A percentile compares a stretch with the other conserved stretches of the same genome.
phyloP scores from a whole-genome alignment of 129 eudicot species.

The Lonicera japonica region DNA sequence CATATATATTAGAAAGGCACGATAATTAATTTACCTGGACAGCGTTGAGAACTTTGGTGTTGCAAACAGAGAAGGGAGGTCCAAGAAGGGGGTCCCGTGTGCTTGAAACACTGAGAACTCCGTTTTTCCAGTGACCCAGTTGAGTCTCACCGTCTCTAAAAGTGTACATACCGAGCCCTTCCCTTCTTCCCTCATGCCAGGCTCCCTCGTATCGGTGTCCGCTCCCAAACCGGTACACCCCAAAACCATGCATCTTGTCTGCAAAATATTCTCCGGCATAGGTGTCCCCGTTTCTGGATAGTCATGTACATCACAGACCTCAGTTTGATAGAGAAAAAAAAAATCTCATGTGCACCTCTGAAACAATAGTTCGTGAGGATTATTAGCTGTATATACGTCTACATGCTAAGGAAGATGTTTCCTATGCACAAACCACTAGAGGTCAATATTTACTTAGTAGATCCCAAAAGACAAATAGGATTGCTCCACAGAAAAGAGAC shows the following conservation, averaged over 20 bases:
- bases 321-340: not conserved
- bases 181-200: conserved; percentile 88
- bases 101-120: conserved; percentile 43
- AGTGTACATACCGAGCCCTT: conserved; percentile 77
- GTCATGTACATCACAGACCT: conserved; percentile 8
- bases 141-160: conserved; percentile 72
- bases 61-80: conserved; percentile 11
- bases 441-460: no score
- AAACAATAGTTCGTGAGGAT: not conserved
- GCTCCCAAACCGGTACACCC: conserved; percentile 56
- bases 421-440: no score
- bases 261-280: conserved; percentile 78
- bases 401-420: no score
- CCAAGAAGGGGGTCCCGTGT: conserved; percentile 14
- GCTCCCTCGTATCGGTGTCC: conserved; percentile 81
- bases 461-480: no score
- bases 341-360: not conserved
- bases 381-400: no score
- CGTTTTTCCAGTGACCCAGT: conserved; percentile 78
- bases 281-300: conserved; percentile 61
- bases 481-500: no score
- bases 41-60: conserved; percentile 40
- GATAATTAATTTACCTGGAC: conserved; percentile 43
- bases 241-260: conserved; percentile 77
- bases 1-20: no score